Evolutionary conservation across 495 filamentous ascomycete species (phyloP), one percentile per base, ranked within the genome.

Genomic region (Penicillium desertorum): DNA sequence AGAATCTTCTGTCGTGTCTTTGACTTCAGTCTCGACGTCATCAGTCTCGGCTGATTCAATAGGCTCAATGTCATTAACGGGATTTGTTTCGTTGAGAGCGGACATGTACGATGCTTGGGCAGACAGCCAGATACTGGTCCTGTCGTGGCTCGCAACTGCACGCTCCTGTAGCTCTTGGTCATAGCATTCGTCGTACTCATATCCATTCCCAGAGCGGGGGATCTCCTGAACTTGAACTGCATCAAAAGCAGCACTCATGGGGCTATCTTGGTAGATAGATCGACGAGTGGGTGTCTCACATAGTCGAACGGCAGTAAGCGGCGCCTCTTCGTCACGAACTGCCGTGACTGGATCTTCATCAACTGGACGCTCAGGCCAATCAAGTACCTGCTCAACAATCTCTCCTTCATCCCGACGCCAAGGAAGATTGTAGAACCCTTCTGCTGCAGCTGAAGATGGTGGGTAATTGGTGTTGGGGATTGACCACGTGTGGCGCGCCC

Each of bases 381-480:
- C 85, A 19, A 92, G 68, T 10, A 89, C 78, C 10, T 84, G 86
- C 66, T 92, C 88, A 11, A 91, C 76, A 34, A 89, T 56, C 29
- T 83, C 68, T 23, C 75, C 73, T 17, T 76, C 67, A 51, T 68
- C 70, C 34, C 61, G 71, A 27, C 68, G 76, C 86, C 91, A 96
- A 12, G 92, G 92, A 22, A 82, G 74, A 53, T 85, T 85, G 77
- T 96, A 96, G 57, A 96, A 96, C 11, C 84, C 81, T 61, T 93
- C 88, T 12, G 91, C 90, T 25, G 85, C 89, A 29, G 88, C 88
- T 2, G 90, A 91, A 2, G 90, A 87, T 0, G 88, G 89, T 3
- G 81, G 82, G n/a, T 79, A 73, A 22, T 68, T 72, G 10, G 55
- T 62, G 43, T 61, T 69, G 12, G 80, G 79, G 37, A 77, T 64